Evolutionary conservation across 2,329 filamentous ascomycete species (phyloP), one percentile per base, ranked within the genome.

Genomic region (Aspergillus ustus): DNA sequence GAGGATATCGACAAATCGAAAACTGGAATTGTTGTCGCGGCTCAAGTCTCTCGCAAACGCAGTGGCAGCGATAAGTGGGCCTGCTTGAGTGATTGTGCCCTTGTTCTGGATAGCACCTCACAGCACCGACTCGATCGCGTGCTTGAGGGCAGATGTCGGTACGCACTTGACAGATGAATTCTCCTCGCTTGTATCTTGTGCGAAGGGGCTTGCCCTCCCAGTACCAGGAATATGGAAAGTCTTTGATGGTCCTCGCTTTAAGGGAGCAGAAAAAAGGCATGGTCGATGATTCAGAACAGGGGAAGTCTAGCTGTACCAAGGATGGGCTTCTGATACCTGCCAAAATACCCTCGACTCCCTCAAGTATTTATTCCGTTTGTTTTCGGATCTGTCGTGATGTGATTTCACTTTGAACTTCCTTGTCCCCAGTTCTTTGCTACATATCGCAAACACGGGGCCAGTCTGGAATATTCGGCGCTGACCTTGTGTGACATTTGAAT

Each of bases 181-280:
- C 64, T 19, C 63, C 65, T 17, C 56, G 66, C 20, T 55, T 51
- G 4, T 57, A 31, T 9, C 63, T 60, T 59, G 60, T 63, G 40
- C 63, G 65, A 43, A 68, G 59, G 9, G 69, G 52, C 45, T 69
- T 68, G 58, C 68, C 67, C 22, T 62, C 52, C 67, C 66, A 71
- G 59, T 69, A 70, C 67, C 69, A 70, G 22, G 51, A 53, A 34
- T 63, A 70, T 25, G 69, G 70, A 8, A 70, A 62, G 20, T 56
- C 20, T 28, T 22, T 50, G 43, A 25, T 40, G 22, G 34, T 22
- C 1, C 17, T 51, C 19, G 20, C n/a, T 28, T 57, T 56, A 8
- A 40, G 11, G 29, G 43, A 29, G 40, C 52, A 48, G 54, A 57
- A 57, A 57, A 61, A 43, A 34, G 54, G 50, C 53, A 61, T 61